Evolutionary conservation across 1,139 yeast genomes (phyloP).

Genomic region (Candida freyschussii): DNA sequence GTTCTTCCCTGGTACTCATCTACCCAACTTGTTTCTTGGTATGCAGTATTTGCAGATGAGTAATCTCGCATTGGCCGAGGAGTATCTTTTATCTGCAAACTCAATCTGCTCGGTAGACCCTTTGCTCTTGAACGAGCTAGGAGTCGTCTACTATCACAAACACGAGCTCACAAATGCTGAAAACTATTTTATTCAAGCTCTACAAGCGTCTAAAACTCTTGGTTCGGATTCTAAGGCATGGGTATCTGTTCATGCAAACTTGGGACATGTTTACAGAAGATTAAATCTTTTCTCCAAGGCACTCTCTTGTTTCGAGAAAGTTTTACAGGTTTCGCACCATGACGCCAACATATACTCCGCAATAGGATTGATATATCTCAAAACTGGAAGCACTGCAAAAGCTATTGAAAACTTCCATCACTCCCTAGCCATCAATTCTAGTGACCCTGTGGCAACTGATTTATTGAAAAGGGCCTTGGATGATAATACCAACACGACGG

Average conservation of each 20-base stretch:
- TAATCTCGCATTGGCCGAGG: conserved; percentile 78
- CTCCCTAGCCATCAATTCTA: conserved; percentile 74
- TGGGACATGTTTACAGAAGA: conserved; percentile 87
- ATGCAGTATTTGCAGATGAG: conserved; percentile 94
- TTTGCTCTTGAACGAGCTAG: conserved; percentile 80
- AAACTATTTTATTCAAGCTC: conserved; percentile 64
- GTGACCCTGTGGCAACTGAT: conserved; percentile 83
- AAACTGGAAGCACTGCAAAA: conserved; percentile 54
- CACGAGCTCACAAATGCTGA: conserved; percentile 68
- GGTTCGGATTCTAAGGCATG: conserved; percentile 81
- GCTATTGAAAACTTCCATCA: conserved; percentile 78
- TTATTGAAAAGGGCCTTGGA: conserved; percentile 77
- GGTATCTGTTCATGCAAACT: conserved; percentile 80
- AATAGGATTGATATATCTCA: conserved; percentile 76
- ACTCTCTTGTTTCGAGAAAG: conserved; percentile 70
- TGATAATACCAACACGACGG: conserved; percentile 36
- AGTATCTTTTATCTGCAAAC: conserved; percentile 72
- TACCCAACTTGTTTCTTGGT: conserved; percentile 86
- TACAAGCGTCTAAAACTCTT: conserved; percentile 61
- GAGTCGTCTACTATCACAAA: conserved; percentile 82
- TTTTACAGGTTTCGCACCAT: conserved; percentile 60
- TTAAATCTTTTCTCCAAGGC: conserved; percentile 61
- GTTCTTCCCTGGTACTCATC: conserved; percentile 88
- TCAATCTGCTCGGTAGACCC: conserved; percentile 85
- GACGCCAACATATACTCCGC: conserved; percentile 80